These are phyloP conservation scores for Cudoniella acicularis DNA, from an alignment of 495 filamentous ascomycete species.

Conservation along the genomic window DNA sequence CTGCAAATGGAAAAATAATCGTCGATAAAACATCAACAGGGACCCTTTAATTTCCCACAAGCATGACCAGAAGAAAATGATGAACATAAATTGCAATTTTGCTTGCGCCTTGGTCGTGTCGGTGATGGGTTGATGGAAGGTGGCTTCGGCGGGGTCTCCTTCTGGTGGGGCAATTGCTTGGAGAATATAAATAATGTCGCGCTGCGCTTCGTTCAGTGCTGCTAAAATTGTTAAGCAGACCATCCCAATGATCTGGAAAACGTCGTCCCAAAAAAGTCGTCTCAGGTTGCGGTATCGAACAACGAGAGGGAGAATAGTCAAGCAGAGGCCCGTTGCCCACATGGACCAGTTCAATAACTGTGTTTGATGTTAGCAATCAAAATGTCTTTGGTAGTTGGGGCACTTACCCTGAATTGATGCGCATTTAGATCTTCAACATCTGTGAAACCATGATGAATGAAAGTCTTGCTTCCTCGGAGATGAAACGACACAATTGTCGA, in stretches of 20 bases:
- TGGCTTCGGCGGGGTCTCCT: not conserved
- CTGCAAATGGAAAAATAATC: not conserved
- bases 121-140: not conserved
- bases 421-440: not conserved
- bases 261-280: slow-evolving; percentile 5
- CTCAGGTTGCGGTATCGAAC: not conserved
- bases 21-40: slow-evolving; percentile 2
- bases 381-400: not conserved
- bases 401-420: slow-evolving; percentile 1
- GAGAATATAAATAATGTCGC: not conserved
- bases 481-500: not conserved
- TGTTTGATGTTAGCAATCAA: not conserved
- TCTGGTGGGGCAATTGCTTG: not conserved
- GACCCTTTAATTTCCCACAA: slow-evolving; percentile 5
- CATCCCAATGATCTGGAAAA: not conserved
- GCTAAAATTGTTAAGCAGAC: not conserved
- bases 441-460: not conserved
- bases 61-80: slow-evolving; percentile 4
- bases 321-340: not conserved
- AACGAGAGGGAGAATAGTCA: not conserved
- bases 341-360: not conserved
- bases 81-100: slow-evolving; percentile 6
- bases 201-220: not conserved
- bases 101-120: not conserved
- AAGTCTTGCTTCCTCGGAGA: too few species aligned